Conservation (phyloP, 2,329 filamentous ascomycete species). For the Arachnomyces sp. region DNA sequence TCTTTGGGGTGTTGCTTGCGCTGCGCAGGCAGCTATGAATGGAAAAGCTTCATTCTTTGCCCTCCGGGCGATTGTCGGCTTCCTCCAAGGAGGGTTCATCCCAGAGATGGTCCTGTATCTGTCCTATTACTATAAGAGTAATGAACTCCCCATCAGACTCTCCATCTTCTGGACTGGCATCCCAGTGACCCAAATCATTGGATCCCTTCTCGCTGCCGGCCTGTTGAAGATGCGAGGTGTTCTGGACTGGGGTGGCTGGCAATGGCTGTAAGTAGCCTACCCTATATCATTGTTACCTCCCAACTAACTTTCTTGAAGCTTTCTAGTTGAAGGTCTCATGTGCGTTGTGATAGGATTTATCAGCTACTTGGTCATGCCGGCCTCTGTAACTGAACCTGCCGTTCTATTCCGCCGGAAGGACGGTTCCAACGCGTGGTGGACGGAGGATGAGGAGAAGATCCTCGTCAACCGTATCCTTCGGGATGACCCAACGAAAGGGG, state of each 20-base stretch:
- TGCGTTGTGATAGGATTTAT: constrained; percentile 47
- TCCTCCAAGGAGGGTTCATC: constrained; percentile 47
- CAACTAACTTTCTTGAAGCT: constrained; percentile 29
- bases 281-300: neutral
- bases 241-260: constrained; percentile 31
- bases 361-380: constrained; percentile 49
- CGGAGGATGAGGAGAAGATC: constrained; percentile 52
- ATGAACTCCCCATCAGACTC: constrained; percentile 56
- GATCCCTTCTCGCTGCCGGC: constrained; percentile 28
- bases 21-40: too few relatives aligned
- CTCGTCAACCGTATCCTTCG: constrained; percentile 51
- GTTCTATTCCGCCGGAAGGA: constrained; percentile 50
- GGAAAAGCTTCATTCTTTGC: neutral
- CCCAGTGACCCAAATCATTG: constrained; percentile 26
- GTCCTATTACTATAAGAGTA: constrained; percentile 58
- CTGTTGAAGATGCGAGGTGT: constrained; percentile 28
- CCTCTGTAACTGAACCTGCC: constrained; percentile 43
- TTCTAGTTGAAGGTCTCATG: constrained; percentile 49
- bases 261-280: constrained; percentile 39
- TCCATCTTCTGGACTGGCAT: constrained; percentile 61
- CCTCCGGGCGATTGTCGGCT: neutral
- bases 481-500: constrained; percentile 33
- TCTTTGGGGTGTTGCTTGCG: too few relatives aligned
- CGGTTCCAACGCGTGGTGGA: constrained; percentile 42
- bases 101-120: constrained; percentile 51